phyloP scores from a whole-genome alignment of 225 moss, liverwort and hornwort species.

The Sphagnum tenellum region DNA sequence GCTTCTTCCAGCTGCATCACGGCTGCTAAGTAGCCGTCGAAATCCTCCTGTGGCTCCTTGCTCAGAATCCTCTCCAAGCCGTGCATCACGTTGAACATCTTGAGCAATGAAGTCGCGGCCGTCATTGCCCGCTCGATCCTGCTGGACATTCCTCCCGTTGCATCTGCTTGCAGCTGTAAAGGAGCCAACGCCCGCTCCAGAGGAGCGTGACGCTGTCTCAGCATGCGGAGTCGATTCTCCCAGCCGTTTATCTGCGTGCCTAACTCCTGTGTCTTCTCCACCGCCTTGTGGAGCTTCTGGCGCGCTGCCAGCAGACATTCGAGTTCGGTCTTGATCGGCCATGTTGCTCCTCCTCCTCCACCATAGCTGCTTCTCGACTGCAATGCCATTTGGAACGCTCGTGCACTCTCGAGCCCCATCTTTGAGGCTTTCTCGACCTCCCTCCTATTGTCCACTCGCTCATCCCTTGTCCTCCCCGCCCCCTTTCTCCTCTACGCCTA shows the following conservation, averaged over 20 bases:
- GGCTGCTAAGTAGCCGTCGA: slow-evolving; percentile 37
- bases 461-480: not conserved
- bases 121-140: slow-evolving; percentile 22
- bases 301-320: slow-evolving; percentile 22
- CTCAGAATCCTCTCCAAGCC: slow-evolving; percentile 13
- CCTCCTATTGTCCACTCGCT: not conserved
- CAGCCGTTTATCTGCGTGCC: slow-evolving; percentile 29
- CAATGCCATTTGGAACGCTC: not conserved
- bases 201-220: slow-evolving; percentile 9
- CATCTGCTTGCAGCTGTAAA: no score
- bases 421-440: not conserved
- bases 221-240: slow-evolving; percentile 20
- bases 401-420: slow-evolving; percentile 1
- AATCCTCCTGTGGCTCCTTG: slow-evolving; percentile 15
- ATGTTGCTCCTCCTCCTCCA: slow-evolving; percentile 1
- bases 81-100: slow-evolving; percentile 46
- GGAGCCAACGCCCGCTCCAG: no score
- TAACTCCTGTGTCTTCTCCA: slow-evolving; percentile 38
- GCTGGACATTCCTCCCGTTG: no score
- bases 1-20: slow-evolving; percentile 46
- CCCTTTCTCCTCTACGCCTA: not conserved
- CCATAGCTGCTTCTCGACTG: slow-evolving; percentile 24
- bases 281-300: slow-evolving; percentile 31
- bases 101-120: slow-evolving; percentile 45
- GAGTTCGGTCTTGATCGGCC: no score